Evolutionary conservation across 1,284 basidiomycete genomes (phyloP), one percentile per base, ranked within the genome.

Genomic region (Marasmius tenuissimus): DNA sequence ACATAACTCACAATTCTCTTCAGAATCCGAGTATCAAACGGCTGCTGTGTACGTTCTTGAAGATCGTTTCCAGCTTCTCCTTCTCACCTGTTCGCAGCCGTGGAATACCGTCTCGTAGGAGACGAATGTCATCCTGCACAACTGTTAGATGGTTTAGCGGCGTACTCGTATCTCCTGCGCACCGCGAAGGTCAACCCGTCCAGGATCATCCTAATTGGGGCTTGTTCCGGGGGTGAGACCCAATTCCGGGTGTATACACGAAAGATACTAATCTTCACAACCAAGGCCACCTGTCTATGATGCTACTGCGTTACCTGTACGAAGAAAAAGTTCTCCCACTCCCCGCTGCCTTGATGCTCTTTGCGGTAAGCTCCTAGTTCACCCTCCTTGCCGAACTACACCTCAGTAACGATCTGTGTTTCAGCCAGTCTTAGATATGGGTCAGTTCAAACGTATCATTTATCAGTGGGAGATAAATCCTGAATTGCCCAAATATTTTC

Each of bases 51-150:
- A 38, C 22, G 58, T 39, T 20, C 52, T 37, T 22, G n/a, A 27
- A 33, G 33, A 9, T 37, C 22, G 35, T 3, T n/a, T 6, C 27
- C 40, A 56, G 20, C 34, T 47, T 61, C 49, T 38, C 12, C 33
- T 2, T 54, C 22, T 12, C n/a, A 34, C 39, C n/a, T 55, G 49
- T 14, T 62, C 55, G 22, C 39, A 71, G 69, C 68, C 18, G 52
- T 69, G 10, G 67, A 71, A 39, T 71, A 69, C 57, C 66, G 69
- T 18, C 60, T 71, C n/a, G 55, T 59, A 1, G 47, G 61, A 35
- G 69, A 69, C 54, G 59, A 61, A 37, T 66, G 63, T 20, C 69
- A 71, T 60, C 69, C 68, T 2, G 69, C 58, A 16, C 69, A 68
- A 55, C 64, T 71, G 16, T 65, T 68, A 9, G 68, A 71, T 58